Conservation (phyloP, 192 early-diverging fungal genomes). For the Geosiphon pyriformis region DNA sequence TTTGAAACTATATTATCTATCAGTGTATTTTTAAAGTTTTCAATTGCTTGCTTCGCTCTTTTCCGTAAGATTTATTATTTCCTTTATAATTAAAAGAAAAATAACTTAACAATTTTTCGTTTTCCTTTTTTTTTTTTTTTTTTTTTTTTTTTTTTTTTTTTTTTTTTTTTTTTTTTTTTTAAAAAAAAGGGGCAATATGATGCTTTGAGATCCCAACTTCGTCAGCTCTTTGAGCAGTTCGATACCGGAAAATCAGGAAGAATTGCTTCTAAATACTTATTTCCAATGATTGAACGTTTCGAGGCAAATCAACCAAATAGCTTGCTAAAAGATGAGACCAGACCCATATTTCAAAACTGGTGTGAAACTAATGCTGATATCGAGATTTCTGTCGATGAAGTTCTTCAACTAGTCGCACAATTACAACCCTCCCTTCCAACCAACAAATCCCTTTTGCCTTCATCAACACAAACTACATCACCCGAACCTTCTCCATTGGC, state of each 20-base stretch:
- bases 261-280: conserved; percentile 32
- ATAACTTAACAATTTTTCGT: too few species aligned
- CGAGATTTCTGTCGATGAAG: conserved; percentile 41
- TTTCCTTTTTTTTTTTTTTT: too few species aligned
- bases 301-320: conserved; percentile 25
- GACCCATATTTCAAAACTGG: conserved; percentile 31
- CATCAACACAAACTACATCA: too few species aligned
- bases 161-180: too few species aligned
- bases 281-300: conserved; percentile 30
- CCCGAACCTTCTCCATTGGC: conserved; percentile 20
- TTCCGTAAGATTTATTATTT: too few species aligned
- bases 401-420: conserved; percentile 31
- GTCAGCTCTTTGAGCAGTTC: conserved; percentile 10
- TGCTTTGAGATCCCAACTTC: conserved; percentile 1
- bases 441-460: too few species aligned
- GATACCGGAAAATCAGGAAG: conserved; percentile 29
- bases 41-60: too few species aligned
- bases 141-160: too few species aligned
- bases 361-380: conserved; percentile 33
- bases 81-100: too few species aligned
- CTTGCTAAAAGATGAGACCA: conserved; percentile 32
- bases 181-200: too few species aligned
- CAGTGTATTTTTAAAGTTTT: too few species aligned
- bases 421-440: conserved; percentile 24
- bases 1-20: too few species aligned